Conservation (phyloP, 164 flowering plant genomes). For the Umbilicus rupestris region DNA sequence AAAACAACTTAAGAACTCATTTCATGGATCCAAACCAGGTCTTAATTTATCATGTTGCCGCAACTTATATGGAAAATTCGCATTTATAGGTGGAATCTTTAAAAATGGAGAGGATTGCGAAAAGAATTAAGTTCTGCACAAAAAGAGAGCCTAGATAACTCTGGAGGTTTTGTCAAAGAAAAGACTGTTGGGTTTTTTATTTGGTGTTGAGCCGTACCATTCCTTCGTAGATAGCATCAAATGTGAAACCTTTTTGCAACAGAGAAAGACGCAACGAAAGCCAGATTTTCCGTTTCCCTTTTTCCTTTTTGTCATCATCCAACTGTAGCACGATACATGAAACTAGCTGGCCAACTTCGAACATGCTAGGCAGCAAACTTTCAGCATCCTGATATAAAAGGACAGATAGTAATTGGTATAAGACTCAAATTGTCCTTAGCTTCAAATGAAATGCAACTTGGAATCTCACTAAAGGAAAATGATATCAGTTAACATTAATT, state of each 20-base stretch:
- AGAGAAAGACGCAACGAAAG: conserved; percentile 78
- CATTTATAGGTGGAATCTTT: not conserved
- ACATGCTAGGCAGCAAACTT: conserved; percentile 37
- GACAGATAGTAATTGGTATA: not conserved
- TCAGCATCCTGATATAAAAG: conserved; percentile 27
- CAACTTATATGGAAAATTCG: not conserved
- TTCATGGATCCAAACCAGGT: not conserved
- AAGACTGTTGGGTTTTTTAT: not conserved
- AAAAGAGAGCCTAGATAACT: not conserved
- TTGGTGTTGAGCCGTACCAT: conserved; percentile 46
- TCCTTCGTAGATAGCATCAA: conserved; percentile 81
- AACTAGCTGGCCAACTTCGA: conserved; percentile 73
- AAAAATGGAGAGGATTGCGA: not conserved
- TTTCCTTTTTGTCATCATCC: conserved; percentile 70
- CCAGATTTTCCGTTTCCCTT: conserved; percentile 66
- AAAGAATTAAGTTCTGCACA: not conserved
- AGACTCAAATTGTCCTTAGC: not conserved
- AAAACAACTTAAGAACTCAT: not conserved
- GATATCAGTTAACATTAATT: not conserved
- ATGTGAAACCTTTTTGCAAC: conserved; percentile 56
- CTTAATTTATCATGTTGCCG: not conserved
- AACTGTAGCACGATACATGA: conserved; percentile 69
- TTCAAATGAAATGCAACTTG: not conserved
- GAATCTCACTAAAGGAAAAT: not conserved
- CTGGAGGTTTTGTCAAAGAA: not conserved